Evolutionary conservation across 257 asterid genomes (phyloP).

Genomic region (Handroanthus guayacan): DNA sequence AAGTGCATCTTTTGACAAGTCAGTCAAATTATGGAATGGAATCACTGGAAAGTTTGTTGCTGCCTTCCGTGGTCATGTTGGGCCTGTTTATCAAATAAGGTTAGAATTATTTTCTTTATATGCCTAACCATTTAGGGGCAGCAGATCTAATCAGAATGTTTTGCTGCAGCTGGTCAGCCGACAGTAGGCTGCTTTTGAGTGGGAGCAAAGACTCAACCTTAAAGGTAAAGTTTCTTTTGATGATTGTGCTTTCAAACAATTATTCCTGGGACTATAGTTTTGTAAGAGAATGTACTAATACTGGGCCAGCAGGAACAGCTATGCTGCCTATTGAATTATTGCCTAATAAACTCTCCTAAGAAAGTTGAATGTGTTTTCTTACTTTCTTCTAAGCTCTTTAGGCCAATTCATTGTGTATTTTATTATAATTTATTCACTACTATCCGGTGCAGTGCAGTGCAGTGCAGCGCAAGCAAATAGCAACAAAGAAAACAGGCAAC

Average conservation of each 20-base stretch:
- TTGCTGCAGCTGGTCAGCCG: conserved; percentile 94
- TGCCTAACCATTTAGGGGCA: conserved; percentile 17
- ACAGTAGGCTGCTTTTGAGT: conserved; percentile 90
- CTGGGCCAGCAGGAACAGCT: neutral
- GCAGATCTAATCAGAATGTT: conserved; percentile 28
- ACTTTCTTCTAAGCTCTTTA: conserved; percentile 2
- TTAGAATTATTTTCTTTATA: conserved; percentile 37
- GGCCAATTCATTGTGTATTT: neutral
- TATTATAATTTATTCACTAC: neutral
- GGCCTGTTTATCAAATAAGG: conserved; percentile 98
- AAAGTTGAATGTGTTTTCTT: conserved; percentile 2
- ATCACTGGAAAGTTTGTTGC: conserved; percentile 85
- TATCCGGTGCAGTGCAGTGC: neutral
- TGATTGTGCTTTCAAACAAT: conserved; percentile 1
- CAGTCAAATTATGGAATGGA: conserved; percentile 97
- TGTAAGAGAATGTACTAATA: neutral
- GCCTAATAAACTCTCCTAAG: conserved; percentile 1
- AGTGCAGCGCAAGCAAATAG: neutral
- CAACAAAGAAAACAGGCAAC: neutral
- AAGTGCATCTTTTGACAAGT: conserved; percentile 95
- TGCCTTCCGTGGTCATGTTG: conserved; percentile 94
- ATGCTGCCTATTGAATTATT: neutral
- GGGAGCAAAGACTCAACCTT: conserved; percentile 98
- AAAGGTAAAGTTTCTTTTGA: conserved; percentile 56
- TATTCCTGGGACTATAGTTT: neutral